Conservation (phyloP, 2,329 filamentous ascomycete species). For the Fusarium hainanense region DNA sequence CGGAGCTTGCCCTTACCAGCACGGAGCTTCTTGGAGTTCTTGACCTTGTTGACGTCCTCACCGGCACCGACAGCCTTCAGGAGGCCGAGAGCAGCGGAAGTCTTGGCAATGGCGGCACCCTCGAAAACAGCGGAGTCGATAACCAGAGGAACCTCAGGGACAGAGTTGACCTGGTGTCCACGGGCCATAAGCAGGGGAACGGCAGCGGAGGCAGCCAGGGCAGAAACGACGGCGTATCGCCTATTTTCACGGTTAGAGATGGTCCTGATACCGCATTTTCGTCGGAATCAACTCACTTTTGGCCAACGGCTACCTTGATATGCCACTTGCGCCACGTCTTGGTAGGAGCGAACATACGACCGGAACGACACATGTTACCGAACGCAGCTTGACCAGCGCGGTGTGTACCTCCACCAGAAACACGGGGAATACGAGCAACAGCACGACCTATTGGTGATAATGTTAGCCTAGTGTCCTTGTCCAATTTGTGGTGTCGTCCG, state of each 20-base stretch:
- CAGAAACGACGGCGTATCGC: slow-evolving; percentile 97
- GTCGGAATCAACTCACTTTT: no score
- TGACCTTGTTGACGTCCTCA: slow-evolving; percentile 93
- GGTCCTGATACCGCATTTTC: no score
- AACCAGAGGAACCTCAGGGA: slow-evolving; percentile 97
- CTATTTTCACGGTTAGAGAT: slow-evolving; percentile 56
- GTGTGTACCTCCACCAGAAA: slow-evolving; percentile 99
- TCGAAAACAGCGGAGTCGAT: slow-evolving; percentile 91
- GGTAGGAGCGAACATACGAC: slow-evolving; percentile 99
- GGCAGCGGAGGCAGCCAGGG: slow-evolving; percentile 94
- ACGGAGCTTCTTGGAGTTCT: slow-evolving; percentile 94
- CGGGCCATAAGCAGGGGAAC: slow-evolving; percentile 95
- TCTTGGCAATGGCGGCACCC: slow-evolving; percentile 84
- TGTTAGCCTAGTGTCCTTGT: slow-evolving; percentile 40
- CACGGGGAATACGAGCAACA: slow-evolving; percentile 99
- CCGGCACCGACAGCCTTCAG: slow-evolving; percentile 92
- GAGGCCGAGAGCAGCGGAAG: slow-evolving; percentile 84
- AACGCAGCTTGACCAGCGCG: slow-evolving; percentile 99
- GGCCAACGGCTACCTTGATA: no score
- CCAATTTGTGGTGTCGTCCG: slow-evolving; percentile 1
- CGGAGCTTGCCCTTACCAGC: slow-evolving; percentile 99
- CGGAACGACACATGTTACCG: slow-evolving; percentile 99
- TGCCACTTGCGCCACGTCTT: slow-evolving; percentile 97
- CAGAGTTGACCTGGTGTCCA: slow-evolving; percentile 91
- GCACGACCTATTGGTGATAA: slow-evolving; percentile 77